A percentile compares a stretch with the other conserved stretches of the same genome.
These are phyloP conservation scores for Pisolithus microcarpus DNA, from an alignment of 768 basidiomycete genomes.

Conservation along the genomic window DNA sequence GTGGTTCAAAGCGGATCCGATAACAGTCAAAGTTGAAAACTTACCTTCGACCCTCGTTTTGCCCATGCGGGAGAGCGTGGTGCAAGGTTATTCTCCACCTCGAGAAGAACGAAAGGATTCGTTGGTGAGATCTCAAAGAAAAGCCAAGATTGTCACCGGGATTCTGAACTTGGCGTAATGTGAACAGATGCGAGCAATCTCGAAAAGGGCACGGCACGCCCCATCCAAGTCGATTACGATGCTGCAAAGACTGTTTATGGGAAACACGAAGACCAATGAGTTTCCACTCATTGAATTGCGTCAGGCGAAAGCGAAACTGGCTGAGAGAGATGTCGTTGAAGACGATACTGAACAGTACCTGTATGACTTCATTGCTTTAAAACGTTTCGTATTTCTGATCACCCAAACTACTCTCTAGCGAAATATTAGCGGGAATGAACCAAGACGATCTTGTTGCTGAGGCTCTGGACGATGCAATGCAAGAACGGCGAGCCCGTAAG, in stretches of 20 bases:
- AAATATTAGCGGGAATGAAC: constrained; percentile 60
- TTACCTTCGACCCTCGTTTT: constrained; percentile 68
- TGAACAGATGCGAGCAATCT: constrained; percentile 8
- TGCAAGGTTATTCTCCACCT: constrained; percentile 49
- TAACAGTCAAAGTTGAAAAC: constrained; percentile 61
- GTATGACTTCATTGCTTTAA: constrained; percentile 36
- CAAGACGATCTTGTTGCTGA: constrained; percentile 42
- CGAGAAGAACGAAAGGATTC: constrained; percentile 23
- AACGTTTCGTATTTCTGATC: constrained; percentile 3
- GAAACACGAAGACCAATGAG: constrained; percentile 42
- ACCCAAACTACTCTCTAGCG: constrained; percentile 33
- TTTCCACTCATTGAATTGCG: constrained; percentile 56
- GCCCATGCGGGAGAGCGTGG: constrained; percentile 72
- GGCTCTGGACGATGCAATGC: constrained; percentile 52
- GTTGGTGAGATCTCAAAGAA: constrained; percentile 17
- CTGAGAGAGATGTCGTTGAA: constrained; percentile 29
- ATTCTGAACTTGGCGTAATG: constrained; percentile 12
- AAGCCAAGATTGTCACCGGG: no score
- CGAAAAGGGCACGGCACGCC: constrained; percentile 41
- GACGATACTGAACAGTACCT: constrained; percentile 68
- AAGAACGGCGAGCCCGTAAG: constrained; percentile 68
- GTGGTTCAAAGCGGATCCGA: constrained; percentile 70
- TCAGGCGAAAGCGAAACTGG: constrained; percentile 26
- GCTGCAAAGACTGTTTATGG: constrained; percentile 62
- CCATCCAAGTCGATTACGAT: constrained; percentile 51